These are phyloP conservation scores for Firmiana major DNA, from an alignment of 345 rosid genomes.

Conservation along the genomic window DNA sequence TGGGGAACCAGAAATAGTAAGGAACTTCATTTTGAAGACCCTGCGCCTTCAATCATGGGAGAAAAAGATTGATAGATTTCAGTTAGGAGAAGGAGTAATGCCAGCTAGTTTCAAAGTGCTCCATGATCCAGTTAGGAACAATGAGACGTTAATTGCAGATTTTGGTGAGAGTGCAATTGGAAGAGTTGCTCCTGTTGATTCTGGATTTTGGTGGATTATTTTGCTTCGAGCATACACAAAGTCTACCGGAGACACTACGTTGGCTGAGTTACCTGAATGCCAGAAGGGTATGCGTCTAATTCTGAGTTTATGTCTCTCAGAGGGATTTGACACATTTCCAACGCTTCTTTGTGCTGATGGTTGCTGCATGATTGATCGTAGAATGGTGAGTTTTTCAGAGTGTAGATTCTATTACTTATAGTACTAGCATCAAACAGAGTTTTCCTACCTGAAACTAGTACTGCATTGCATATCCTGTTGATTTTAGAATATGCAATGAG, in stretches of 20 bases:
- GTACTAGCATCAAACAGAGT: background rate
- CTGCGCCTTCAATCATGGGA: constrained; percentile 97
- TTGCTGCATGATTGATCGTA: constrained; percentile 97
- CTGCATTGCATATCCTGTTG: background rate
- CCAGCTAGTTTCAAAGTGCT: constrained; percentile 97
- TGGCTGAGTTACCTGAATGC: constrained; percentile 88
- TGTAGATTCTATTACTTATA: background rate
- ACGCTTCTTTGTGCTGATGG: constrained; percentile 98
- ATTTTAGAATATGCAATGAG: background rate
- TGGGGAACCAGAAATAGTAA: constrained; percentile 80
- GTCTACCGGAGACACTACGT: constrained; percentile 77
- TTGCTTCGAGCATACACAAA: constrained; percentile 88
- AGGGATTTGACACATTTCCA: constrained; percentile 96
- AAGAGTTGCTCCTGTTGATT: constrained; percentile 96
- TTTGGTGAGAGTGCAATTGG: constrained; percentile 98
- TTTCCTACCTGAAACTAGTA: background rate
- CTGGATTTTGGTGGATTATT: constrained; percentile 98
- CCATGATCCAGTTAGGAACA: constrained; percentile 83
- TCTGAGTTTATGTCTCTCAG: constrained; percentile 79
- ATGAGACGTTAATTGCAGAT: constrained; percentile 82
- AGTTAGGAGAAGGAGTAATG: constrained; percentile 97
- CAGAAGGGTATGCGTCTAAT: constrained; percentile 97
- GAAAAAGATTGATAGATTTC: constrained; percentile 95
- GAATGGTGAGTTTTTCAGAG: constrained; percentile 64
- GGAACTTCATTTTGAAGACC: constrained; percentile 83